Conservation (phyloP, 306 rosid genomes). For the Gillenia trifoliata region DNA sequence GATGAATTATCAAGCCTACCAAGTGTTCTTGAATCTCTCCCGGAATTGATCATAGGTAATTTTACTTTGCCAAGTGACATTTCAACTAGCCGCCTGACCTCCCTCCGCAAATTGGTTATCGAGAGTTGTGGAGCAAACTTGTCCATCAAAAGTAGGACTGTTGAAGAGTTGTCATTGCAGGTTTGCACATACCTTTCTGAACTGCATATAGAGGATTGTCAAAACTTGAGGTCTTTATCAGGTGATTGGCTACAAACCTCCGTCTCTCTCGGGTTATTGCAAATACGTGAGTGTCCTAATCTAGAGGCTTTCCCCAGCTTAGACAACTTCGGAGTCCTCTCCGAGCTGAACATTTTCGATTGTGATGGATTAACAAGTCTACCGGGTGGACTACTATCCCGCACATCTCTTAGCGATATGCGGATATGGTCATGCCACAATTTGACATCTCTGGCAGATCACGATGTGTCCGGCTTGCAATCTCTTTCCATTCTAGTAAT, state of each 20-base stretch:
- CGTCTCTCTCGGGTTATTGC: background rate
- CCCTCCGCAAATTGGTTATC: background rate
- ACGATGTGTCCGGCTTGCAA: background rate
- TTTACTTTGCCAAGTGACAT: too few relatives aligned
- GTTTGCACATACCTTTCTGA: background rate
- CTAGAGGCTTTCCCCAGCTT: background rate
- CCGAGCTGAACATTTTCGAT: too few relatives aligned
- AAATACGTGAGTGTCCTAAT: background rate
- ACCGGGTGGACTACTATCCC: background rate
- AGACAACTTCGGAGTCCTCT: too few relatives aligned
- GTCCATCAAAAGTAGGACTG: background rate
- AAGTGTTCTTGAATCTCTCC: background rate
- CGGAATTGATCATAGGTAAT: background rate
- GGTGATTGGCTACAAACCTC: background rate
- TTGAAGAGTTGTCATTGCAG: background rate
- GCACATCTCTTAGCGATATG: background rate
- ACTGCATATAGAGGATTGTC: background rate
- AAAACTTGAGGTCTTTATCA: background rate
- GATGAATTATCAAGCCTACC: background rate
- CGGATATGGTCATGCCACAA: background rate
- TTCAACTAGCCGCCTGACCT: background rate
- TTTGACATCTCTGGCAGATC: background rate
- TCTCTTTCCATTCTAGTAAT: background rate
- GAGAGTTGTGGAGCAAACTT: background rate
- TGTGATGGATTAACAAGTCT: background rate